Base-by-base conservation (phyloP, 257 asterid genomes). In the Catharanthus roseus region DNA sequence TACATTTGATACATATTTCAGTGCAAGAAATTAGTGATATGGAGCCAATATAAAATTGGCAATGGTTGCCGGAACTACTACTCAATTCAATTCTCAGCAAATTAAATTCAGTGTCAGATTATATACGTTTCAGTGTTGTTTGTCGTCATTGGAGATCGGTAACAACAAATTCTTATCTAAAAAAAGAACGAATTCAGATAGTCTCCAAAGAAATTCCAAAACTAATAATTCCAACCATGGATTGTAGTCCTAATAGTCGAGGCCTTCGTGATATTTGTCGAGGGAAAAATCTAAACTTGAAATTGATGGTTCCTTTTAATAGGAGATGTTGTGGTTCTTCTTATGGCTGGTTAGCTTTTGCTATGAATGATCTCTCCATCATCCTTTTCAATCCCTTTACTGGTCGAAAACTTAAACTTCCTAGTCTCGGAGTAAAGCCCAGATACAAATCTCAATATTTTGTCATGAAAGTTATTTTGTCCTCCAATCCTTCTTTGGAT, bases 301-400 rank as follows among this genome's bases (percentile, higher is more conserved):
- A 34, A n/a, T n/a, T 62, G 4, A 12, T 11, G 11, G 21, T 60
- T 8, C 66, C 66, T 6, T 3, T 29, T 39, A 31, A 31, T n/a
- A 62, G 67, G 33, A 16, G 67, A 34, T 33, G 67, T 34, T 62
- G 67, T 16, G 67, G 67, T 62, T 33, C 28, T 34, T 62, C 47
- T 3, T 15, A 34, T 62, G 67, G 67, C 0, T 62, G 45, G 45
- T 62, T 62, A 21, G 47, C 45, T 34, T 62, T 62, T 62, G 67
- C 67, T 3, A 33, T 62, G 67, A 26, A 33, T 3, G 45, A 62
- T 62, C 47, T 33, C 4, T n/a, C 21, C 45, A 62, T 62, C 29
- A 62, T 12, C 34, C 67, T 62, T 62, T 62, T 33, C 45, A 62
- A 62, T 19, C 67, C 67, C 2, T 62, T 62, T 26, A 4, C 21